These are phyloP conservation scores for Lasiodiplodia sp. DNA, from an alignment of 2,329 filamentous ascomycete genomes.

Conservation along the genomic window DNA sequence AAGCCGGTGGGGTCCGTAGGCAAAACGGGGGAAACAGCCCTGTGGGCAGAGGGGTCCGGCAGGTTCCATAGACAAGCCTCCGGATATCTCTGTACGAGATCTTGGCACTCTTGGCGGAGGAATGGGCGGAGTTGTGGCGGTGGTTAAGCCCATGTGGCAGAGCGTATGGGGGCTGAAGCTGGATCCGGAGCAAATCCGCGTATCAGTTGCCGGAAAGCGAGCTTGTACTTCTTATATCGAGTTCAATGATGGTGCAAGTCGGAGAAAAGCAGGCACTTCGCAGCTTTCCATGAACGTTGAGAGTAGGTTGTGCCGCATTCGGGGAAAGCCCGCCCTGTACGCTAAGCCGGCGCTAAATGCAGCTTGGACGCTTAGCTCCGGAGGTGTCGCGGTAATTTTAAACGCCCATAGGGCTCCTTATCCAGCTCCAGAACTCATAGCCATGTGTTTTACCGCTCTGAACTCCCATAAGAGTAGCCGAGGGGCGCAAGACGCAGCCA, in stretches of 20 bases:
- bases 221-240: neutral
- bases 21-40: neutral
- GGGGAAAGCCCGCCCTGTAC: neutral
- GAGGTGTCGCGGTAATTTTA: neutral
- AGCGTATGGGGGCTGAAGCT: neutral
- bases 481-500: neutral
- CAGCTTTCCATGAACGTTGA: neutral
- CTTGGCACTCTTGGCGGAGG: neutral
- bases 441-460: neutral
- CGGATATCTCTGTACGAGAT: neutral
- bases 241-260: neutral
- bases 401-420: neutral
- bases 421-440: neutral
- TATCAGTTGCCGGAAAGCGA: neutral
- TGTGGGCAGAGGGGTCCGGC: neutral
- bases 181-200: fast-evolving
- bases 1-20: neutral
- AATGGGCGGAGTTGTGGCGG: neutral
- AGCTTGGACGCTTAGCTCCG: neutral
- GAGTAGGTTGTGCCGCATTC: neutral
- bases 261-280: fast-evolving
- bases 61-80: neutral
- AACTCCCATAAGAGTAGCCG: neutral
- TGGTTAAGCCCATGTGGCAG: neutral
- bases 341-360: neutral